A percentile compares a stretch with the other conserved stretches of the same genome.
Evolutionary conservation across 495 filamentous ascomycete genomes (phyloP).

Genomic region (Terfezia claveryi): DNA sequence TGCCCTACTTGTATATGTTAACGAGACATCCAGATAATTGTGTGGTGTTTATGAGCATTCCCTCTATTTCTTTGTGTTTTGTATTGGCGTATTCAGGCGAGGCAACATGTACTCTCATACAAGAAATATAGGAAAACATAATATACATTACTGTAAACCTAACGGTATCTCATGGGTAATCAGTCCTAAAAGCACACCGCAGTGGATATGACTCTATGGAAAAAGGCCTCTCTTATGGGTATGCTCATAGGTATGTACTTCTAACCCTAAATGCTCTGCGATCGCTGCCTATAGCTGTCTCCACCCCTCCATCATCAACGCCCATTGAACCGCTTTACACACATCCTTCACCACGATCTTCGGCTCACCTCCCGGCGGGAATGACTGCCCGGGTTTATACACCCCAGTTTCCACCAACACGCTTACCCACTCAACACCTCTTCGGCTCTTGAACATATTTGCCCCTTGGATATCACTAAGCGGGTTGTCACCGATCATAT

Average conservation of each 20-base stretch:
- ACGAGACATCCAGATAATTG: too few species aligned
- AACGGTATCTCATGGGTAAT: too few species aligned
- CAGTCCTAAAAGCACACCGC: too few species aligned
- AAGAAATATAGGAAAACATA: too few species aligned
- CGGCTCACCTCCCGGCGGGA: conserved; percentile 30
- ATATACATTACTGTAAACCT: too few species aligned
- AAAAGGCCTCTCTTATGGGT: too few species aligned
- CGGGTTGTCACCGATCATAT: conserved; percentile 97
- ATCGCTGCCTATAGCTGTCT: neutral
- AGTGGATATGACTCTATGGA: too few species aligned
- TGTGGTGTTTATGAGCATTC: too few species aligned
- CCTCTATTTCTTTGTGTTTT: too few species aligned
- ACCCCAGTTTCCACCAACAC: conserved; percentile 76
- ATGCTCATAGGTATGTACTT: neutral
- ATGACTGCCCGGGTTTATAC: conserved; percentile 26
- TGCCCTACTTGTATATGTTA: too few species aligned
- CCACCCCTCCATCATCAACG: conserved; percentile 23
- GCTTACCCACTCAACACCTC: conserved; percentile 52
- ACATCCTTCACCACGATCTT: conserved; percentile 45
- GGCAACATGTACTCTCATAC: too few species aligned
- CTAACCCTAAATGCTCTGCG: neutral
- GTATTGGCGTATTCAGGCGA: too few species aligned
- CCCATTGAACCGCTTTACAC: conserved; percentile 41
- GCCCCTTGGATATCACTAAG: conserved; percentile 81
- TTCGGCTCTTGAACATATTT: conserved; percentile 44